phyloP scores from a whole-genome alignment of 2,329 filamentous ascomycete species.

The Botrytis galanthina region DNA sequence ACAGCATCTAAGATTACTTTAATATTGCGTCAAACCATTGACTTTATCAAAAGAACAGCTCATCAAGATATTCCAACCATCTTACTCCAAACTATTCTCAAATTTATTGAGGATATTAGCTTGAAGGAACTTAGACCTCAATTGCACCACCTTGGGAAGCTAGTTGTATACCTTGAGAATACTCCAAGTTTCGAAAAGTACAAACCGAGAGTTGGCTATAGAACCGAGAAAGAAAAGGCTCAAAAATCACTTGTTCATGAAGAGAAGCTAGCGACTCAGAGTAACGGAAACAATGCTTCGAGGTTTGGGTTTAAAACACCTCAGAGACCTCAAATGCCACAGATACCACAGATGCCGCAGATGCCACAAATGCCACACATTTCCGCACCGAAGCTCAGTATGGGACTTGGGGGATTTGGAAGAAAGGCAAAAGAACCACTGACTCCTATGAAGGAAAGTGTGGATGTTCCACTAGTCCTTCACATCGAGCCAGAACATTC shows the following conservation, averaged over 20 bases:
- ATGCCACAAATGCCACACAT: constrained; percentile 21
- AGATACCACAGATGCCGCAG: constrained; percentile 20
- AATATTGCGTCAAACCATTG: constrained; percentile 33
- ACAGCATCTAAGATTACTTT: constrained; percentile 33
- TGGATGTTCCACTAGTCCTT: not conserved
- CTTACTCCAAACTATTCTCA: constrained; percentile 34
- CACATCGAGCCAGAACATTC: not conserved
- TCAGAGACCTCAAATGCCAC: constrained; percentile 18
- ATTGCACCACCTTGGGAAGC: constrained; percentile 20
- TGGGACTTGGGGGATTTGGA: constrained; percentile 7
- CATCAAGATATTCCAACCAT: constrained; percentile 32
- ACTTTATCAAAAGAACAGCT: constrained; percentile 32
- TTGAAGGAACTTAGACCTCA: constrained; percentile 19
- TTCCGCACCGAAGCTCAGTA: constrained; percentile 20
- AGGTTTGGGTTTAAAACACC: constrained; percentile 21
- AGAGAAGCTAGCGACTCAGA: not conserved
- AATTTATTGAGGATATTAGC: constrained; percentile 17
- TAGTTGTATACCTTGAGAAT: constrained; percentile 22
- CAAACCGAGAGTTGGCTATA: constrained; percentile 6
- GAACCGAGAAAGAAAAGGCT: constrained; percentile 1
- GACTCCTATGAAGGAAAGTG: constrained; percentile 11
- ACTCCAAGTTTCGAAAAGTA: constrained; percentile 17
- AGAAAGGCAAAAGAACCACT: constrained; percentile 19
- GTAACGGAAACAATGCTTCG: constrained; percentile 17
- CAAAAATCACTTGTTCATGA: not conserved